phyloP scores from a whole-genome alignment of 1,139 yeast species.

The Magnusiomyces tetraspermus region DNA sequence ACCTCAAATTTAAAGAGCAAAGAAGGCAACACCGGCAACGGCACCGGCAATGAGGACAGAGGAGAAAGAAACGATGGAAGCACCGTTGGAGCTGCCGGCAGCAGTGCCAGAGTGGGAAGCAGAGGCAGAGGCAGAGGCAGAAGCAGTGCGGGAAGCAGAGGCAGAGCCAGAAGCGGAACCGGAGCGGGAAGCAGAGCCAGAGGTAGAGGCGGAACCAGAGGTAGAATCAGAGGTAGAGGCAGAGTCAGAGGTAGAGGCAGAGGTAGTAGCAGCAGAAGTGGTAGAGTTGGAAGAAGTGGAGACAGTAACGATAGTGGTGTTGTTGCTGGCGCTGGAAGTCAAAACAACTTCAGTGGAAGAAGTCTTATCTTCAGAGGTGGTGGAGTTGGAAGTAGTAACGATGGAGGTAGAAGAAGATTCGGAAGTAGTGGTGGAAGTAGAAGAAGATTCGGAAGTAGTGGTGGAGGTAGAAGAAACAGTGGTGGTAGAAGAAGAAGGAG shows the following conservation, averaged over 20 bases:
- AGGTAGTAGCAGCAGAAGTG: conserved; percentile 7
- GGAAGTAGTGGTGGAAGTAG: conserved; percentile 12
- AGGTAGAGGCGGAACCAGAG: background rate
- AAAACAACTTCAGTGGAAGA: conserved; percentile 12
- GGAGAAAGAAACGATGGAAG: conserved; percentile 10
- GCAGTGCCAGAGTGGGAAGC: background rate
- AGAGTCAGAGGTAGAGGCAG: conserved; percentile 10
- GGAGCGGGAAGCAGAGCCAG: conserved; percentile 2
- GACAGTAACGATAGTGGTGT: conserved; percentile 9
- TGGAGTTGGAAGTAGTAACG: conserved; percentile 3
- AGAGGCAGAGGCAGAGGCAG: conserved; percentile 8
- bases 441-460: conserved; percentile 12
- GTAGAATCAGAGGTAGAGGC: conserved; percentile 8
- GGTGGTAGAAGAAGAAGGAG: conserved; percentile 15
- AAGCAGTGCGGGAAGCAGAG: conserved; percentile 3
- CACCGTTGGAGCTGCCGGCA: conserved; percentile 6
- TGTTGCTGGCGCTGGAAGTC: conserved; percentile 12
- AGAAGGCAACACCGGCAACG: conserved; percentile 8
- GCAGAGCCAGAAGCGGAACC: conserved; percentile 5
- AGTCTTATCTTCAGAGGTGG: conserved; percentile 12
- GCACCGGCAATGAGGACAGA: conserved; percentile 12
- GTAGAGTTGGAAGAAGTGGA: conserved; percentile 3
- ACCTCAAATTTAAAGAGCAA: background rate
- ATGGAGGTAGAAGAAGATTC: conserved; percentile 13
- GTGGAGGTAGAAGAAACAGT: conserved; percentile 16